Evolutionary conservation across 192 early-diverging fungal genomes (phyloP).

Genomic region (Geranomyces variabilis): DNA sequence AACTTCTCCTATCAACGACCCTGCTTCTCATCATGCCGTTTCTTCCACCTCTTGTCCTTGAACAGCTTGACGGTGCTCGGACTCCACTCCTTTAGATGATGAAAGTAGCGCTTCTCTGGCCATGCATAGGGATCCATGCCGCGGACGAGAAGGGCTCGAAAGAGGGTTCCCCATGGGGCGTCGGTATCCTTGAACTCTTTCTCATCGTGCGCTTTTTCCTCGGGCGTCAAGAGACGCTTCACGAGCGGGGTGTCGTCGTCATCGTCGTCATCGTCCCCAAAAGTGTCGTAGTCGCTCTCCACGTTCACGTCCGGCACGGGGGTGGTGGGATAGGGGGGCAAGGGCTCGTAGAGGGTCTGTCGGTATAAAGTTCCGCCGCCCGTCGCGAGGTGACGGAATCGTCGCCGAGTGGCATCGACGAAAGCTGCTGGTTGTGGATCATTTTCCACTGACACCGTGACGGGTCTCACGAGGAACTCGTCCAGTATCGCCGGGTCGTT

Average conservation of each 20-base stretch:
- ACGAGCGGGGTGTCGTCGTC: not conserved
- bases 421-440: not conserved
- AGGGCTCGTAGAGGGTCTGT: not conserved
- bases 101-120: constrained; percentile 1
- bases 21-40: too few relatives aligned
- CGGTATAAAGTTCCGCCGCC: not conserved
- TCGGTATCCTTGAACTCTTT: not conserved
- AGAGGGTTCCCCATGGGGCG: not conserved
- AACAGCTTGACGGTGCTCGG: not conserved
- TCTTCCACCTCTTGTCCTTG: constrained; percentile 2
- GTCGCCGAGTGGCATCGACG: not conserved
- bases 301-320: not conserved
- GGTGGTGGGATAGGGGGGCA: too few relatives aligned
- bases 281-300: too few relatives aligned
- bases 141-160: constrained; percentile 1
- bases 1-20: too few relatives aligned
- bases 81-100: not conserved
- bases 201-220: not conserved
- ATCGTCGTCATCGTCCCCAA: not conserved
- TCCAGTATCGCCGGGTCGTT: constrained; percentile 3
- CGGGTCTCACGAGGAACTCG: constrained; percentile 2
- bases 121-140: constrained; percentile 5
- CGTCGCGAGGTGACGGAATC: not conserved
- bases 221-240: not conserved
- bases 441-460: not conserved